A percentile compares a stretch with the other conserved stretches of the same genome.
These are phyloP conservation scores for Podosphaera leucotricha DNA, from an alignment of 2,329 filamentous ascomycete genomes.

Conservation along the genomic window DNA sequence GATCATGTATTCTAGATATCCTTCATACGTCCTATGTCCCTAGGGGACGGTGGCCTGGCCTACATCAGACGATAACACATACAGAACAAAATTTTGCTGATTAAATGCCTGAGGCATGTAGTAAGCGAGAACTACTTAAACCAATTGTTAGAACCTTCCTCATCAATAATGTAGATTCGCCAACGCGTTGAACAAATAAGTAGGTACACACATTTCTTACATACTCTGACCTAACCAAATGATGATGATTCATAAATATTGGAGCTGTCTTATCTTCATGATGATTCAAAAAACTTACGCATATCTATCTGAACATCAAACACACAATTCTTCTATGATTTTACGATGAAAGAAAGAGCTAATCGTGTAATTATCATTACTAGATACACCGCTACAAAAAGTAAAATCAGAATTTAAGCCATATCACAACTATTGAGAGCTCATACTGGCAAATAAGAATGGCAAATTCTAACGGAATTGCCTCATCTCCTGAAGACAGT, in stretches of 20 bases:
- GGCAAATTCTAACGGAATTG: neutral
- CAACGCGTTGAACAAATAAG: conserved; percentile 19
- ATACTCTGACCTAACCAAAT: conserved; percentile 1
- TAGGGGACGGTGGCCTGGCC: no score
- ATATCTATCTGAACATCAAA: conserved; percentile 14
- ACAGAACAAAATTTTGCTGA: no score
- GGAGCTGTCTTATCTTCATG: conserved; percentile 18
- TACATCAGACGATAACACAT: no score
- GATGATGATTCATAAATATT: conserved; percentile 15
- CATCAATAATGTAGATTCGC: neutral
- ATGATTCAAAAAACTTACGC: conserved; percentile 14
- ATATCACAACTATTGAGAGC: conserved; percentile 3
- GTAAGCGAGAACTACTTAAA: conserved; percentile 15
- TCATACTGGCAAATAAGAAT: no score
- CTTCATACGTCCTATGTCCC: no score
- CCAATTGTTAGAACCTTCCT: conserved; percentile 24
- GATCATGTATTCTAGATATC: no score
- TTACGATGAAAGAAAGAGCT: neutral
- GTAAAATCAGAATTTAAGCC: neutral
- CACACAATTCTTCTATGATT: neutral
- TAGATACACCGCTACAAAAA: neutral
- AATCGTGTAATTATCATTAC: neutral
- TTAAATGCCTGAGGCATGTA: neutral
- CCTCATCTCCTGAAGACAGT: conserved; percentile 7
- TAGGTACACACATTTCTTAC: conserved; percentile 34